These are phyloP conservation scores for Xylariaceae sp. DNA, from an alignment of 2,329 filamentous ascomycete species.

Conservation along the genomic window DNA sequence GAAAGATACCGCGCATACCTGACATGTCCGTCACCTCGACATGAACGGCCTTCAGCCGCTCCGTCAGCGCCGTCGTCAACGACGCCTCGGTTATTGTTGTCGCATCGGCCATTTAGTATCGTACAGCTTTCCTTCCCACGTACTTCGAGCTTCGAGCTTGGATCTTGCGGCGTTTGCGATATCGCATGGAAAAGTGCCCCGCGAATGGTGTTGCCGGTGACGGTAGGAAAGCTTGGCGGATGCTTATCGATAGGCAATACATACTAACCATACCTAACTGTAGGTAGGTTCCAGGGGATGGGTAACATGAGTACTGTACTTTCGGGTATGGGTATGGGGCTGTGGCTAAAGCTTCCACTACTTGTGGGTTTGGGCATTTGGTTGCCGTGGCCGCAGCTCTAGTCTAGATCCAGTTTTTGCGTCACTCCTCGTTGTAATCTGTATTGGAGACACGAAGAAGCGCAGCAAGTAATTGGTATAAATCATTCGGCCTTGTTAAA, in stretches of 20 bases:
- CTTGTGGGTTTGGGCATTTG: no score
- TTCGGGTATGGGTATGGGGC: no score
- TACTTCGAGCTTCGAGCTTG: not conserved
- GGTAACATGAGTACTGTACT: no score
- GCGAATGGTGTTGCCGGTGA: not conserved
- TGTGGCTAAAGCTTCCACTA: conserved; percentile 26
- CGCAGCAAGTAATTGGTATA: not conserved
- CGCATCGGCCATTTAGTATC: conserved; percentile 54
- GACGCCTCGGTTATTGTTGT: conserved; percentile 74
- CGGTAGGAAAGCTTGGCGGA: conserved; percentile 10
- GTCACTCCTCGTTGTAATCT: conserved; percentile 17
- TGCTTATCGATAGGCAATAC: conserved; percentile 15
- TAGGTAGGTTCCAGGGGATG: conserved; percentile 4
- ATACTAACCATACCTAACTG: conserved; percentile 2
- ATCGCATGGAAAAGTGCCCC: conserved; percentile 19
- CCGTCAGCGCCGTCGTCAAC: conserved; percentile 70
- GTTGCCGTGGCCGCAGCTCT: not conserved
- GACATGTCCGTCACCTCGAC: conserved; percentile 93
- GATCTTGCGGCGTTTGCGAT: conserved; percentile 8
- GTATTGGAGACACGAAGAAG: no score
- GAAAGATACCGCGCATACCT: conserved; percentile 59
- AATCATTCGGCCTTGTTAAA: conserved; percentile 3
- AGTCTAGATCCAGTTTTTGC: conserved; percentile 13
- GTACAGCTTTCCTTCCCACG: not conserved
- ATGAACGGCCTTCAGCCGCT: conserved; percentile 74